Evolutionary conservation across 1,139 yeast genomes (phyloP), one percentile per base, ranked within the genome.

Genomic region (Saccharomyces hybrid): DNA sequence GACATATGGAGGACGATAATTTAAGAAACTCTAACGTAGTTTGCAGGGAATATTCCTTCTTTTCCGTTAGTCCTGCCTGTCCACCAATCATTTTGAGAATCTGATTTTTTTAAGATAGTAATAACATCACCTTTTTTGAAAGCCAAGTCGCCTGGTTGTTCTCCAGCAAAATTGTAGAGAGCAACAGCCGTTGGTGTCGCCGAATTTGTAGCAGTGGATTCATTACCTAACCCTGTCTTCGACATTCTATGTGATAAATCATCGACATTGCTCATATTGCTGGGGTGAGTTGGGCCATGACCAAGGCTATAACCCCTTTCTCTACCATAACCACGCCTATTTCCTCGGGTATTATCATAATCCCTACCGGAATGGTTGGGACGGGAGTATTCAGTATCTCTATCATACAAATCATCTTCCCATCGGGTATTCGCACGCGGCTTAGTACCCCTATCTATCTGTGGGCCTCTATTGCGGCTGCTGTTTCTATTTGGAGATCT

Each of bases 71-170:
- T 76, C 67, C 86, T 82, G 20, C 99, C 99, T 0, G 96, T 90
- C 99, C 99, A 93, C 99, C 99, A 93, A 69, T 93, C 99, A 69
- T 93, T 96, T 51, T 83, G 81, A 11, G 96, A 85, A 14, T 86
- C 90, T 13, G 95, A 82, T 70, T 86, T 88, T 70, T 90, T 88
- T 52, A 88, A 74, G 61, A 93, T 86, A 48, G 88, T 86, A 64
- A 93, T 88, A n/a, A 88, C 88, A 70, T 93, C 99, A 55, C 99
- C 99, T 74, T 93, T 93, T 62, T 82, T 84, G 77, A 93, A 93
- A 9, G 96, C 82, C 64, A 93, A 78, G 70, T 93, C 99, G 2
- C 97, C 98, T 46, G 78, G 70, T 73, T 93, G 95, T 71, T 91
- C 96, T 23, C 69, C 69, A 13, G 55, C 86, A 69, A 91, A 93